These are phyloP conservation scores for Sporothrix dimorphospora DNA, from an alignment of 2,329 filamentous ascomycete species.

Conservation along the genomic window DNA sequence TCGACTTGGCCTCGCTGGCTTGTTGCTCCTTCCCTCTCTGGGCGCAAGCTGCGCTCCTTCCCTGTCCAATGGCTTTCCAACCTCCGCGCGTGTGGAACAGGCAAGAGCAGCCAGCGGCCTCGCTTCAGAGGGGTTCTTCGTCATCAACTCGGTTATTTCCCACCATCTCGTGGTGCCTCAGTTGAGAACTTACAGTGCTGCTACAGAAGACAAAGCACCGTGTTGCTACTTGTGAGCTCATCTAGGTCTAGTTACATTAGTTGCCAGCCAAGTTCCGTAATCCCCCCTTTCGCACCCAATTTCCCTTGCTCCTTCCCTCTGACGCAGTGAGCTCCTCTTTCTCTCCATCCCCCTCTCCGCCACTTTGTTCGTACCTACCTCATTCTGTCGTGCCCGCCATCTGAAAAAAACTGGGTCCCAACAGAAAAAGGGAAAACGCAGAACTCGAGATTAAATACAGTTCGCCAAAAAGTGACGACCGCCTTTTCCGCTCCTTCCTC, in stretches of 20 bases:
- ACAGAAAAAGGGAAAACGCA: conserved; percentile 23
- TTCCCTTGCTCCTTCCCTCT: neutral
- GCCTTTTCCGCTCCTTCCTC: conserved; percentile 17
- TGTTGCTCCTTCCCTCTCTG: neutral
- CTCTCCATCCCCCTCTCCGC: neutral
- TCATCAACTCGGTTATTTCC: neutral
- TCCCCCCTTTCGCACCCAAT: neutral
- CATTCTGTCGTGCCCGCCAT: neutral
- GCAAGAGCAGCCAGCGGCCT: neutral
- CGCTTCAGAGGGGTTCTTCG: conserved; percentile 11
- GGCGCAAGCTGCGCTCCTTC: neutral
- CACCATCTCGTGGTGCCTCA: neutral
- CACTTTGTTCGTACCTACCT: neutral
- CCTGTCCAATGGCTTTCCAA: conserved; percentile 6
- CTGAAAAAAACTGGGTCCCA: conserved; percentile 19
- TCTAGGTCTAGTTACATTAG: neutral
- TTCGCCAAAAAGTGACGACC: conserved; percentile 15
- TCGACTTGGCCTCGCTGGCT: neutral
- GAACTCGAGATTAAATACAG: conserved; percentile 20
- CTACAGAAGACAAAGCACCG: neutral
- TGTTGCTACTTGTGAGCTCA: neutral
- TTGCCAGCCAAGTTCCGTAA: neutral
- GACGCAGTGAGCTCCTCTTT: neutral
- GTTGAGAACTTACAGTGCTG: neutral
- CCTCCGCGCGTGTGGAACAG: conserved; percentile 1